Base-by-base conservation (phyloP, 2,329 filamentous ascomycete genomes). In the Knufia fluminis region DNA sequence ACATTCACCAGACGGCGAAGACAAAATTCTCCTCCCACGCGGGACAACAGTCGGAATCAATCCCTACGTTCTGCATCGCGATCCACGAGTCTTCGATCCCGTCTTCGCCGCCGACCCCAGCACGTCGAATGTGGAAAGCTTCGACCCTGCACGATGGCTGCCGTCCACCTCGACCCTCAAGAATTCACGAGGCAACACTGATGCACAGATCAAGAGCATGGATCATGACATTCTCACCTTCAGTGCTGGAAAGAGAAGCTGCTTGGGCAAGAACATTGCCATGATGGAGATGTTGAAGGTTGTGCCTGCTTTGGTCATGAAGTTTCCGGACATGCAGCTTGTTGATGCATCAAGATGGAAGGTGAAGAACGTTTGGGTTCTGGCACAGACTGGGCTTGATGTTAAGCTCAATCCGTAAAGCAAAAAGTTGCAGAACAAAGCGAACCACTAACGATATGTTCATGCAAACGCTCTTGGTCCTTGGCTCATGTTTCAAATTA, bases 31-130 rank as follows among this genome's bases (percentile, higher is more conserved):
- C 39, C 54, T 63, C 4, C 58, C 62, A 0, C 49, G 49, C 2
- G 62, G 63, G 1, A 63, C 61, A 2, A 60, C 64, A 12, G 57
- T 66, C 8, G 64, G 64, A 10, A 59, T 59, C 3, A 65, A 65
- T 33, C 58, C 62, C 1, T 65, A 61, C 59, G 57, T 64, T 2
- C 57, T 65, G 14, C 62, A 65, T 41, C 52, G 57, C 12, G 48
- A 55, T 24, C 41, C 55, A 16, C 35, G 28, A 2, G 50, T 57
- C 14, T 62, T 62, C 43, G 60, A 59, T 3, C 17, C 36, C 10
- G 33, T 32, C 28, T 40, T 31, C 14, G n/a, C 44, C 4, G 10
- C 12, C 32, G 19, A 28, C 12, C 20, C 44, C n/a, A 32, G 20
- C 16, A 20, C 16, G 10, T 38, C 45, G 4, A 57, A 61, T 22